A percentile compares a stretch with the other conserved stretches of the same genome.
Conservation (phyloP, 2,329 filamentous ascomycete species). For the Hymenoscyphus repandus region DNA sequence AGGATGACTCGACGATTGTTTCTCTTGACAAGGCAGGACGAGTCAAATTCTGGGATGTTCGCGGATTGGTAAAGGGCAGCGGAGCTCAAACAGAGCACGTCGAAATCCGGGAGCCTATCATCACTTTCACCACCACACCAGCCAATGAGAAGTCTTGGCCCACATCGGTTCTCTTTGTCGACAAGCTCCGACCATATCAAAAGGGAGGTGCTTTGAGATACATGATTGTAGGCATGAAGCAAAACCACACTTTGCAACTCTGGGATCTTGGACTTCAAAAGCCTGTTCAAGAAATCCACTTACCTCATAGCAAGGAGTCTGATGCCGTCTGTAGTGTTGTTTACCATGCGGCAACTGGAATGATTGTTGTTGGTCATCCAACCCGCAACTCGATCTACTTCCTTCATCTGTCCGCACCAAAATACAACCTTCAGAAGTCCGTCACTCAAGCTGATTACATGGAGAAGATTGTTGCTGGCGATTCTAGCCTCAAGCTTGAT, state of each 20-base stretch:
- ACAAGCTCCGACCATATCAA: slow-evolving; percentile 90
- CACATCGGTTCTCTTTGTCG: slow-evolving; percentile 90
- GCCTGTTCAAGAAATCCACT: slow-evolving; percentile 92
- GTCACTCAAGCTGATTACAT: slow-evolving; percentile 88
- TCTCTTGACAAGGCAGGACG: slow-evolving; percentile 95
- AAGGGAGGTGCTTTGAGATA: slow-evolving; percentile 89
- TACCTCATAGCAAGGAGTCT: slow-evolving; percentile 92
- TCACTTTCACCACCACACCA: slow-evolving; percentile 81
- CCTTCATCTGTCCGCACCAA: slow-evolving; percentile 87
- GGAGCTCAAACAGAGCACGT: slow-evolving; percentile 34
- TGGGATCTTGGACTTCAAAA: slow-evolving; percentile 97
- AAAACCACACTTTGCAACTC: slow-evolving; percentile 96
- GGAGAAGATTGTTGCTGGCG: slow-evolving; percentile 67
- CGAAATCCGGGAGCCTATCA: slow-evolving; percentile 79
- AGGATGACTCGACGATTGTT: slow-evolving; percentile 90
- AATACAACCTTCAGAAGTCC: slow-evolving; percentile 73
- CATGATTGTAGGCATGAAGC: slow-evolving; percentile 96
- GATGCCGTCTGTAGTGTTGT: slow-evolving; percentile 97
- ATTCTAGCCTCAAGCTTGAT: slow-evolving; percentile 73
- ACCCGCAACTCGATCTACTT: slow-evolving; percentile 98
- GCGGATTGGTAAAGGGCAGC: slow-evolving; percentile 56
- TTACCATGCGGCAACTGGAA: slow-evolving; percentile 87
- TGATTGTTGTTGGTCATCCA: slow-evolving; percentile 91
- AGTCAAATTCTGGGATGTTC: slow-evolving; percentile 98
- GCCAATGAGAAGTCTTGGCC: slow-evolving; percentile 94